Evolutionary conservation across 805 yeast species (phyloP).

Genomic region (Ogataea henricii): DNA sequence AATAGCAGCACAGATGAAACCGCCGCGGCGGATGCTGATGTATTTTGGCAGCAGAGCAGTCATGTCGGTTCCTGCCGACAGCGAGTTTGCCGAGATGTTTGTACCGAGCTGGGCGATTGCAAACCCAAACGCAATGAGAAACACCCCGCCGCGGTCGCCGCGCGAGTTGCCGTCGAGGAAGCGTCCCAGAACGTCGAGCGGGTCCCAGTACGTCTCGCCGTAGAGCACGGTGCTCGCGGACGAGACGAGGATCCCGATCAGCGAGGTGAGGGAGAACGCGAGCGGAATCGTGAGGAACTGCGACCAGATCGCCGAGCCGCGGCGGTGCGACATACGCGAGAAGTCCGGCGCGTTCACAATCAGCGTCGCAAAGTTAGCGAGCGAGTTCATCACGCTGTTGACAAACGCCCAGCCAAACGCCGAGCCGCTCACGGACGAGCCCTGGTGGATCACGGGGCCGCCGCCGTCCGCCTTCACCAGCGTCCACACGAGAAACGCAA

Average conservation of each 20-base stretch:
- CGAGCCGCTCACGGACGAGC: constrained; percentile 53
- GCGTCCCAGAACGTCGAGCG: constrained; percentile 69
- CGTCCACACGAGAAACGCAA: constrained; percentile 84
- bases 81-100: constrained; percentile 70
- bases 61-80: constrained; percentile 74
- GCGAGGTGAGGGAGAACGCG: constrained; percentile 76
- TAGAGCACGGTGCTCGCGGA: constrained; percentile 72
- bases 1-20: constrained; percentile 70
- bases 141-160: constrained; percentile 79
- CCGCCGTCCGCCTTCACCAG: constrained; percentile 76
- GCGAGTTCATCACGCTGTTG: constrained; percentile 75
- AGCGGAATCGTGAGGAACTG: constrained; percentile 71
- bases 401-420: constrained; percentile 84
- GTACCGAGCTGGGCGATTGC: constrained; percentile 79
- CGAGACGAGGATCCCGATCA: constrained; percentile 83
- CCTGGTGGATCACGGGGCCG: constrained; percentile 68
- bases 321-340: constrained; percentile 73
- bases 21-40: constrained; percentile 77
- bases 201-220: constrained; percentile 79
- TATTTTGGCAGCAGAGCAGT: constrained; percentile 64
- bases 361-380: constrained; percentile 4
- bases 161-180: constrained; percentile 56
- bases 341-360: constrained; percentile 89
- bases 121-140: constrained; percentile 69
- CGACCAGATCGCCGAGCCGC: constrained; percentile 50